Evolutionary conservation across 169 alveolate genomes (phyloP).

Genomic region (Eimeria necatrix): DNA sequence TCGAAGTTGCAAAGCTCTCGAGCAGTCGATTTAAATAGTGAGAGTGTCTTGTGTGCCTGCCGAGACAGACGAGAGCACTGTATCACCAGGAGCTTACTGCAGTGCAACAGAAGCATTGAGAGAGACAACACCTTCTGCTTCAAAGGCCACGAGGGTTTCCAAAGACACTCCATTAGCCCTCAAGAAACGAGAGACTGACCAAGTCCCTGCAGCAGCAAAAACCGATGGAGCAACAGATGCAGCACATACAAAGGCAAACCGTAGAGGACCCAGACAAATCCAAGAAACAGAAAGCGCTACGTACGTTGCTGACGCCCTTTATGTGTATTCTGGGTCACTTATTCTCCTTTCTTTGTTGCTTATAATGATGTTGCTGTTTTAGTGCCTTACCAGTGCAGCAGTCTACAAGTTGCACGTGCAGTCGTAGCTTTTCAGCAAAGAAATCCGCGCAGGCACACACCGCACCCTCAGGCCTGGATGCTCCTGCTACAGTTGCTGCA

Average conservation of each 20-base stretch:
- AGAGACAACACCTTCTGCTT: slow-evolving; percentile 56
- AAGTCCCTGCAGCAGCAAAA: slow-evolving; percentile 54
- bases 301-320: too few relatives aligned
- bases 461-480: slow-evolving; percentile 39
- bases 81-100: slow-evolving; percentile 14
- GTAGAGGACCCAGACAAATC: background rate
- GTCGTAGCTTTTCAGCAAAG: slow-evolving; percentile 55
- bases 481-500: slow-evolving; percentile 37
- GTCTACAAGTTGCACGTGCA: slow-evolving; percentile 57
- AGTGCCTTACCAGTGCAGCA: slow-evolving; percentile 45
- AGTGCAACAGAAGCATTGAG: slow-evolving; percentile 24
- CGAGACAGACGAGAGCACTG: too few relatives aligned
- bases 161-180: slow-evolving; percentile 58
- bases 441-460: slow-evolving; percentile 59
- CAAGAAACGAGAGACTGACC: slow-evolving; percentile 69
- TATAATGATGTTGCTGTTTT: slow-evolving; percentile 3
- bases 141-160: slow-evolving; percentile 57
- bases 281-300: background rate
- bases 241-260: background rate
- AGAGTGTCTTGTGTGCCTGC: too few relatives aligned
- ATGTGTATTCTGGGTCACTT: background rate
- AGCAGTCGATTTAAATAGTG: too few relatives aligned
- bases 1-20: too few relatives aligned
- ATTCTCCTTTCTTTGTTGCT: background rate
- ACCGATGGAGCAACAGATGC: background rate